phyloP scores from a whole-genome alignment of 208 protist genomes.

The Leishmania arabica region DNA sequence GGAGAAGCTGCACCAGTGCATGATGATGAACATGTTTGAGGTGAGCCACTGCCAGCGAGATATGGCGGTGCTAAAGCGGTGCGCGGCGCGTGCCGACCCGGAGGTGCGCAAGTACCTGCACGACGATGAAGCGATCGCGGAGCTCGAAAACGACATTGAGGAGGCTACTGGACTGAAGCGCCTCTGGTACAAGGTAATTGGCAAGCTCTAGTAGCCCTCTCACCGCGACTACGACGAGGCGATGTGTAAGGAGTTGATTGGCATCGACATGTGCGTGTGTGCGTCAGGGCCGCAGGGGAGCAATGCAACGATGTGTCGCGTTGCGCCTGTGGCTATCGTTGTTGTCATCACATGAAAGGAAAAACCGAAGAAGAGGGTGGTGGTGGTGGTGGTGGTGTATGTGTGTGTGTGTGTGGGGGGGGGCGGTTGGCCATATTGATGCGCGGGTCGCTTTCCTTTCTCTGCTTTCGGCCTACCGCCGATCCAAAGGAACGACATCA shows the following conservation, averaged over 20 bases:
- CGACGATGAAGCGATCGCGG: conserved; percentile 56
- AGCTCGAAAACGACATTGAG: conserved; percentile 43
- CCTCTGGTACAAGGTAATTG: conserved; percentile 84
- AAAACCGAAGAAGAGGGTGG: neutral
- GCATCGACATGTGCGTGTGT: neutral
- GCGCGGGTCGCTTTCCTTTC: neutral
- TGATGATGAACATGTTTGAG: conserved; percentile 93
- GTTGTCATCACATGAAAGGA: neutral
- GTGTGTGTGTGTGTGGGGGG: too few relatives aligned
- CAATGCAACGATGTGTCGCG: neutral
- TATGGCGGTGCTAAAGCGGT: conserved; percentile 82
- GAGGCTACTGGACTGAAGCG: conserved; percentile 58
- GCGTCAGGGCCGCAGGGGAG: neutral
- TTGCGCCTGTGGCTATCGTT: neutral
- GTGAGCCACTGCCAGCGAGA: conserved; percentile 65
- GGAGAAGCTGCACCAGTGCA: conserved; percentile 86
- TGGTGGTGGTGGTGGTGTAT: too few relatives aligned
- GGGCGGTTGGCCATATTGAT: neutral
- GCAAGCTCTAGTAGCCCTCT: conserved; percentile 56
- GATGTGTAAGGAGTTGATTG: neutral
- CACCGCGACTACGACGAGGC: neutral
- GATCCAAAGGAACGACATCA: neutral
- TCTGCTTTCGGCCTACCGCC: neutral
- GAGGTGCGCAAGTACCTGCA: conserved; percentile 53
- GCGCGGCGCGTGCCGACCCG: conserved; percentile 56